Evolutionary conservation across 352 stramenopile genomes (phyloP), one percentile per base, ranked within the genome.

Genomic region (Peronosclerospora sorghi): DNA sequence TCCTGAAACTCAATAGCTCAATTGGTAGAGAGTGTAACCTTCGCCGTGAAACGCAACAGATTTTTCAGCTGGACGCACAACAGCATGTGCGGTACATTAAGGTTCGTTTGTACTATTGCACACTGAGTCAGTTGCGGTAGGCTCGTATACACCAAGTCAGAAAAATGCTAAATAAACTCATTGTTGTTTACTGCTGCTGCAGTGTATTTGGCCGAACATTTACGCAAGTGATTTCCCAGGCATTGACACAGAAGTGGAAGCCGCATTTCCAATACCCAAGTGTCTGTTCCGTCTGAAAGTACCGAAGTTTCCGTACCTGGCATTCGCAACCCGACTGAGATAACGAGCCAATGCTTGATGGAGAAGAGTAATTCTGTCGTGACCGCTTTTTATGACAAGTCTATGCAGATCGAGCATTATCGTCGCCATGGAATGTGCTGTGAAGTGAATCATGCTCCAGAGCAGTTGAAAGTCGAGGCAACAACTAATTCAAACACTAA

Each of bases 91-190:
- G 85, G 19, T 98, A 97, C 64, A 71, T 98, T 18, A 97, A 97
- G 64, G 83, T 98, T 32, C 75, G 85, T 37, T 96, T 98, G 62
- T 96, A 97, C 65, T 98, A 98, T 58, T 98, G 94, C 67, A 98
- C 96, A 4, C 41, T 98, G 21, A 98, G 86, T 60, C 92, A 98
- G 61, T 83, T 99, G 51, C 96, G 95, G 70, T 89, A 54, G 9
- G 68, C 63, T 7, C 18, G 24, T 35, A 8, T 24, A 8, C 40
- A 5, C 38, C 8, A 13, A 20, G 15, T 13, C n/a, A n/a, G n/a
- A n/a, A n/a, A n/a, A n/a, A n/a, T n/a, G n/a, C n/a, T n/a, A n/a
- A n/a, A n/a, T n/a, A n/a, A n/a, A n/a, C n/a, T n/a, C n/a, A n/a
- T n/a, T n/a, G n/a, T n/a, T n/a, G n/a, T n/a, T n/a, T n/a, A n/a